Percentiles rank a stretch among this genome's conserved stretches.
Conservation (phyloP, 2,329 filamentous ascomycete species). For the Trichoderma koningii region DNA sequence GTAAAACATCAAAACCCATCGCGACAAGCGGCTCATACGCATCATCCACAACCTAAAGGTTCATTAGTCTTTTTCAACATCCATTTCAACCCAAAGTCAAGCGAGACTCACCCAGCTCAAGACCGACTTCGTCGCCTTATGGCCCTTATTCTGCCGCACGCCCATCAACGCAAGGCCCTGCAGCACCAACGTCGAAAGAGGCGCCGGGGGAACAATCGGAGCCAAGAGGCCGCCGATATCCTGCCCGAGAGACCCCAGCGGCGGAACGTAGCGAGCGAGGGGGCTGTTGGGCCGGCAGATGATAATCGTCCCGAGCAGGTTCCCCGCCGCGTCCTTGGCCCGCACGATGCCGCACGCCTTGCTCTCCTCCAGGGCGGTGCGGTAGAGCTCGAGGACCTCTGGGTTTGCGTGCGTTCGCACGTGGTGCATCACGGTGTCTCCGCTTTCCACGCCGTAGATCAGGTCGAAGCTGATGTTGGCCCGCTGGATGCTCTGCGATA, state of each 20-base stretch:
- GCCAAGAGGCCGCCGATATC: constrained; percentile 75
- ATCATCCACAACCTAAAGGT: constrained; percentile 64
- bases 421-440: constrained; percentile 71
- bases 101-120: constrained; percentile 73
- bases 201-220: constrained; percentile 70
- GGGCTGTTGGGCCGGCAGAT: constrained; percentile 72
- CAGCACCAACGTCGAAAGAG: constrained; percentile 67
- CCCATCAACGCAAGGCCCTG: constrained; percentile 81
- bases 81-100: background rate
- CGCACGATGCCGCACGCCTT: constrained; percentile 79
- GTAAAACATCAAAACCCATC: constrained; percentile 79
- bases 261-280: constrained; percentile 69
- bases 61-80: constrained; percentile 28
- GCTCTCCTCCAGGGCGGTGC: constrained; percentile 69
- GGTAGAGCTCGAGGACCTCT: constrained; percentile 78
- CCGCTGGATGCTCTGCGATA: constrained; percentile 71
- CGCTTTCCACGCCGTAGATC: constrained; percentile 77
- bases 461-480: constrained; percentile 79
- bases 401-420: constrained; percentile 73
- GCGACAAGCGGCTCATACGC: constrained; percentile 71
- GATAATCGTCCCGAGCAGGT: constrained; percentile 76
- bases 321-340: constrained; percentile 68
- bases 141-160: constrained; percentile 77
- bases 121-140: constrained; percentile 72
- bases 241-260: constrained; percentile 61